Evolutionary conservation across 176 grass and related monocot species (phyloP).

Genomic region (Tillandsia leiboldiana): DNA sequence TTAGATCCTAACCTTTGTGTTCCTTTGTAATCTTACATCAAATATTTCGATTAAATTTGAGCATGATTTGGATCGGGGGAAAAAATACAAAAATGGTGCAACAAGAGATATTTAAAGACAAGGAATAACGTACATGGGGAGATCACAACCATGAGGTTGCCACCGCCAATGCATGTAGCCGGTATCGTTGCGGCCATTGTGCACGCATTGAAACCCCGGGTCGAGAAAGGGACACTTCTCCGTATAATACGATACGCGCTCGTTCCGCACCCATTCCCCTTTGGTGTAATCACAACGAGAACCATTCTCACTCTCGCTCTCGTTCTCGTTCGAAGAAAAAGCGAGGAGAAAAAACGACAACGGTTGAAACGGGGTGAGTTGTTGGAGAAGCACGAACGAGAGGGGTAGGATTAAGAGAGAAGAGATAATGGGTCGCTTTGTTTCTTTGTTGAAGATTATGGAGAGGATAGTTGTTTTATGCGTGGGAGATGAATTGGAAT

Average conservation of each 20-base stretch:
- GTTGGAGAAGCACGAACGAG: conserved; percentile 23
- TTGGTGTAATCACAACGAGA: conserved; percentile 7
- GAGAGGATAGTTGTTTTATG: background rate
- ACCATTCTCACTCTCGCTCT: conserved; percentile 6
- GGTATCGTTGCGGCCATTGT: conserved; percentile 8
- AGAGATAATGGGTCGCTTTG: background rate
- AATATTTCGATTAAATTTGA: no score
- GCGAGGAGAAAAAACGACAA: conserved; percentile 16
- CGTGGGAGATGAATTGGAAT: no score
- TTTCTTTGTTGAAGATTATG: background rate
- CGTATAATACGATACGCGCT: background rate
- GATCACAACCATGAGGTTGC: conserved; percentile 12
- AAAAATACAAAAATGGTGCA: no score
- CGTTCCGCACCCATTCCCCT: conserved; percentile 6
- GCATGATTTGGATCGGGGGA: no score
- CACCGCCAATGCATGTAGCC: conserved; percentile 16
- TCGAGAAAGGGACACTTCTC: conserved; percentile 24
- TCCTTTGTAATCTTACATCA: no score
- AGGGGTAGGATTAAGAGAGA: background rate
- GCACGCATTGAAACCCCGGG: conserved; percentile 2
- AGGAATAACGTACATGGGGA: conserved; percentile 4
- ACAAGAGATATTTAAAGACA: background rate
- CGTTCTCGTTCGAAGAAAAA: background rate
- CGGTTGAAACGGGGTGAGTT: conserved; percentile 18
- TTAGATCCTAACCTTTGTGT: no score